Conservation (phyloP, 2,329 filamentous ascomycete species). For the Chrysosporium queenslandicum region DNA sequence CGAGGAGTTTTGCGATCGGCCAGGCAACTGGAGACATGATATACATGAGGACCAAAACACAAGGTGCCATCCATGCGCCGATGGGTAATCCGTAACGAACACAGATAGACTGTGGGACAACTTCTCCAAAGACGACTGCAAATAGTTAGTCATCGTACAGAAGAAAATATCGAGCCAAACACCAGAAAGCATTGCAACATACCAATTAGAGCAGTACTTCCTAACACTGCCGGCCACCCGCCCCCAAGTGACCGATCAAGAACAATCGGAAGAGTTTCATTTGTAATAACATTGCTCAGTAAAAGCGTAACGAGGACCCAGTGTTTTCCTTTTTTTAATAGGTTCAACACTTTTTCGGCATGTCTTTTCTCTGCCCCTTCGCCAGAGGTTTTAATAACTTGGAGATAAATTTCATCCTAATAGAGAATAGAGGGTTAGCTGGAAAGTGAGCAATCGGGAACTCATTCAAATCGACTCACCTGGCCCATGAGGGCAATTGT, state of each 20-base stretch:
- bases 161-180: neutral
- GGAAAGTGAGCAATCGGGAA: neutral
- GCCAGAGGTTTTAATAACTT: conserved; percentile 79
- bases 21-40: conserved; percentile 80
- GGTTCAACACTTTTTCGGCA: conserved; percentile 65
- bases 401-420: conserved; percentile 91
- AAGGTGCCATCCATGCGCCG: conserved; percentile 83
- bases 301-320: conserved; percentile 95
- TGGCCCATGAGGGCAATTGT: conserved; percentile 60
- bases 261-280: conserved; percentile 91
- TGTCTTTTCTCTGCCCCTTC: conserved; percentile 79
- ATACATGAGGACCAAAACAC: conserved; percentile 85
- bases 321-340: conserved; percentile 84
- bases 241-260: conserved; percentile 88
- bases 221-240: conserved; percentile 85
- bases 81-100: conserved; percentile 93
- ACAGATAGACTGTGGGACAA: conserved; percentile 91
- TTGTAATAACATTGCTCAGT: conserved; percentile 93
- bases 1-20: conserved; percentile 91
- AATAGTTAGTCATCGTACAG: neutral
- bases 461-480: conserved; percentile 22
- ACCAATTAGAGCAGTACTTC: conserved; percentile 91
- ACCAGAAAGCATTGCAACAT: conserved; percentile 27
- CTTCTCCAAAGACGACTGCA: conserved; percentile 91
- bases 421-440: conserved; percentile 6